These are phyloP conservation scores for Corymbia calophylla DNA, from an alignment of 441 rosid species.

Conservation along the genomic window DNA sequence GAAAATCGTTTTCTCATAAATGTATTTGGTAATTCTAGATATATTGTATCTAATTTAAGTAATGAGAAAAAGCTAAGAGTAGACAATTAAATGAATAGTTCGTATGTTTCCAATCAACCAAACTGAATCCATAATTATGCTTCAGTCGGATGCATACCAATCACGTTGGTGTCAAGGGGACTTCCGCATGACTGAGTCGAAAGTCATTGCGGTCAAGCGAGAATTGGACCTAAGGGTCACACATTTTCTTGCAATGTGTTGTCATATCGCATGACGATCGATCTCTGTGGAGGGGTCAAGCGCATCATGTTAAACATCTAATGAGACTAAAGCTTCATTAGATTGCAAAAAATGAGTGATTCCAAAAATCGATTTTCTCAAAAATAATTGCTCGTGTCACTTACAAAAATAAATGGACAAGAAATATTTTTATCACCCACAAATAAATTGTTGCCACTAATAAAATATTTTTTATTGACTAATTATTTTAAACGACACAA, in stretches of 20 bases:
- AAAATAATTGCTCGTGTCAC: background rate
- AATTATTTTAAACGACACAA: background rate
- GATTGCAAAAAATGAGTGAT: background rate
- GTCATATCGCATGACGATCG: background rate
- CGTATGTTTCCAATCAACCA: rapidly evolving
- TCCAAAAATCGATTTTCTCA: background rate
- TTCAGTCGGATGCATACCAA: background rate
- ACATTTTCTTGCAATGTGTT: background rate
- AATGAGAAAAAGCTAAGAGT: background rate
- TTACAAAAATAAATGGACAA: rapidly evolving
- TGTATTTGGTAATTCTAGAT: too few species aligned
- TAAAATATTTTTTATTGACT: background rate
- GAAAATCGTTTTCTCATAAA: background rate
- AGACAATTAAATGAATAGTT: background rate
- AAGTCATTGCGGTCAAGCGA: background rate
- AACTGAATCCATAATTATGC: background rate
- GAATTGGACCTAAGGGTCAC: background rate
- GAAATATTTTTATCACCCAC: rapidly evolving
- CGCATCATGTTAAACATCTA: background rate
- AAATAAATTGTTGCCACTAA: too few species aligned
- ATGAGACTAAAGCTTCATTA: background rate
- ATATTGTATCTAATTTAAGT: too few species aligned
- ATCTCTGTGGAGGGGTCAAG: background rate
- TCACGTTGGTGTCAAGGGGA: rapidly evolving
- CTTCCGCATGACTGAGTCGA: rapidly evolving